Percentiles rank a stretch among this genome's conserved stretches.
phyloP scores from a whole-genome alignment of 805 yeast genomes.

The Isabelozyma heimii region DNA sequence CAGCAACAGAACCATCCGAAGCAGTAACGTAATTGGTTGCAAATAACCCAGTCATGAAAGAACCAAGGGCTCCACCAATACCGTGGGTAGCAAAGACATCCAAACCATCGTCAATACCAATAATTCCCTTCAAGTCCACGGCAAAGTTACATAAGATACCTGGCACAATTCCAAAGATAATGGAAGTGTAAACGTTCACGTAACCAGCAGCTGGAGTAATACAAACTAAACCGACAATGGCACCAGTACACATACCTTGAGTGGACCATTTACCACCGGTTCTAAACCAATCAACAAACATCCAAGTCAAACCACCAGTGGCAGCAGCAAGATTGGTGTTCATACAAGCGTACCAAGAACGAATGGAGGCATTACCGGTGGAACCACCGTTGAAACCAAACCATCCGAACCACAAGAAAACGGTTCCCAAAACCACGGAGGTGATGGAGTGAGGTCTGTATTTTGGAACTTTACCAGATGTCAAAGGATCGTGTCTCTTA shows the following conservation, averaged over 20 bases:
- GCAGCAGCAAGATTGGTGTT: conserved; percentile 95
- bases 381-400: conserved; percentile 99
- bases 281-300: conserved; percentile 85
- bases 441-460: conserved; percentile 94
- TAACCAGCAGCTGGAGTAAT: conserved; percentile 97
- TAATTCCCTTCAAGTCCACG: conserved; percentile 68
- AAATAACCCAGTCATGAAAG: conserved; percentile 83
- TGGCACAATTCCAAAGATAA: conserved; percentile 77
- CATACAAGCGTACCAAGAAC: conserved; percentile 92
- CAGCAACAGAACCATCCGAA: conserved; percentile 60
- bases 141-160: conserved; percentile 81
- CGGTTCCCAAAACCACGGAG: conserved; percentile 87
- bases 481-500: conserved; percentile 81
- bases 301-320: conserved; percentile 90
- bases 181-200: conserved; percentile 88
- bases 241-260: conserved; percentile 92
- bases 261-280: conserved; percentile 89
- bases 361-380: conserved; percentile 86
- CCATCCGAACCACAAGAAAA: conserved; percentile 98
- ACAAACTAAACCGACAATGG: conserved; percentile 90
- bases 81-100: conserved; percentile 94
- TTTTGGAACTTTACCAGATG: conserved; percentile 70
- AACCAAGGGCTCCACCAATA: conserved; percentile 86
- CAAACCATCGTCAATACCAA: conserved; percentile 89
- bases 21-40: conserved; percentile 90